Conservation (phyloP, 2,329 filamentous ascomycete genomes). For the Metarhizium sp. region DNA sequence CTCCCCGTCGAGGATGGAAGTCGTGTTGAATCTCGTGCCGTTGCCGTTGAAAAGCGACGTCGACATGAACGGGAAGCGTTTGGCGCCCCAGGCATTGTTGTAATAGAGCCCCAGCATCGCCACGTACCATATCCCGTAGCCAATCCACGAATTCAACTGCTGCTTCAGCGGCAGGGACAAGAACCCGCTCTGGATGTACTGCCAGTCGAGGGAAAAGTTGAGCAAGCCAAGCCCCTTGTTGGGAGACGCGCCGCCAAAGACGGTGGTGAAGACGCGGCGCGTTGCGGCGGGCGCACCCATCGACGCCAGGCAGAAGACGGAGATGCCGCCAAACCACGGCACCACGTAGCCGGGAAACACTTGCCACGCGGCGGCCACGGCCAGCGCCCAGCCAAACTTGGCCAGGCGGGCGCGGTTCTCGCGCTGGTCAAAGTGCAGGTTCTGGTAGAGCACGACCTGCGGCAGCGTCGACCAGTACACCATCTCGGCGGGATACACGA, state of each 20-base stretch:
- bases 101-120: constrained; percentile 30
- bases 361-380: constrained; percentile 39
- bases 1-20: constrained; percentile 27
- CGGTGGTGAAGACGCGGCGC: constrained; percentile 1
- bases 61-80: constrained; percentile 23
- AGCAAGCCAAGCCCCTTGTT: constrained; percentile 30
- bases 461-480: constrained; percentile 48
- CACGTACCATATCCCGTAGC: constrained; percentile 24
- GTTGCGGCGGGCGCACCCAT: constrained; percentile 20
- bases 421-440: constrained; percentile 42
- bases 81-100: constrained; percentile 27
- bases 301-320: constrained; percentile 42
- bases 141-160: constrained; percentile 26
- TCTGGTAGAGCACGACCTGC: constrained; percentile 43
- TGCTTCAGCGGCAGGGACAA: constrained; percentile 26
- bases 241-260: constrained; percentile 31
- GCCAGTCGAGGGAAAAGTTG: constrained; percentile 33
- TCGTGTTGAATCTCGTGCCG: constrained; percentile 29
- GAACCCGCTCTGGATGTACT: constrained; percentile 20
- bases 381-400: constrained; percentile 42
- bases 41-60: constrained; percentile 21
- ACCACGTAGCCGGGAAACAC: constrained; percentile 46
- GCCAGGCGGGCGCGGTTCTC: constrained; percentile 41
- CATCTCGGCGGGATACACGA: constrained; percentile 45
- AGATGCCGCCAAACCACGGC: constrained; percentile 45